Conservation (phyloP, 2,329 filamentous ascomycete genomes). For the Botrytis paeoniae region DNA sequence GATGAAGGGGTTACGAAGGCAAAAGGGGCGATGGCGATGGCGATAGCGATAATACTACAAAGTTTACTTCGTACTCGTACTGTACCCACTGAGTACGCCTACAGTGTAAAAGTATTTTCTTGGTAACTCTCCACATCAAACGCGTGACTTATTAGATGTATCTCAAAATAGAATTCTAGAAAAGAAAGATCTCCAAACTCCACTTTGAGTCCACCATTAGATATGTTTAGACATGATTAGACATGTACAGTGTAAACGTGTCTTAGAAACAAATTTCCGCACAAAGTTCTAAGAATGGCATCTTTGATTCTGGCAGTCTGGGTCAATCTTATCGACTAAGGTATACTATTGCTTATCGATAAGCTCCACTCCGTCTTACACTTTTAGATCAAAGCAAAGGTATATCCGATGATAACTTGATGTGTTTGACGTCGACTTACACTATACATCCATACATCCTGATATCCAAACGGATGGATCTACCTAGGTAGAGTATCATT, state of each 20-base stretch:
- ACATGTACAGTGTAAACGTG: background rate
- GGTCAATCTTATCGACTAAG: background rate
- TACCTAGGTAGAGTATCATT: background rate
- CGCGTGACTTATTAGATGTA: background rate
- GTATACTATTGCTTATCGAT: slow-evolving; percentile 2
- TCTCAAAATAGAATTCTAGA: slow-evolving; percentile 4
- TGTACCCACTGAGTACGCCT: background rate
- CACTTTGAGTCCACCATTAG: background rate
- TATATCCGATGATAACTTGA: background rate
- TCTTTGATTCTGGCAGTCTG: background rate
- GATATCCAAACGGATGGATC: background rate
- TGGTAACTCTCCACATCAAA: background rate
- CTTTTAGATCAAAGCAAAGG: background rate
- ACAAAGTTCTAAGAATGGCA: background rate
- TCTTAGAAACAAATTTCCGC: background rate
- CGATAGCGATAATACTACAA: background rate
- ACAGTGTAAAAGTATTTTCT: background rate
- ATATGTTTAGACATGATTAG: background rate
- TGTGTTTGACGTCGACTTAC: background rate
- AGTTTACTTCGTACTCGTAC: background rate
- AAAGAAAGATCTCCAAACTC: slow-evolving; percentile 1
- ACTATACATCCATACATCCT: background rate
- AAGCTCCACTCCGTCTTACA: background rate
- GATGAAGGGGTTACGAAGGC: background rate
- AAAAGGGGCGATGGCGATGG: background rate